Evolutionary conservation across 306 rosid species (phyloP).

Genomic region (Castanea sativa): DNA sequence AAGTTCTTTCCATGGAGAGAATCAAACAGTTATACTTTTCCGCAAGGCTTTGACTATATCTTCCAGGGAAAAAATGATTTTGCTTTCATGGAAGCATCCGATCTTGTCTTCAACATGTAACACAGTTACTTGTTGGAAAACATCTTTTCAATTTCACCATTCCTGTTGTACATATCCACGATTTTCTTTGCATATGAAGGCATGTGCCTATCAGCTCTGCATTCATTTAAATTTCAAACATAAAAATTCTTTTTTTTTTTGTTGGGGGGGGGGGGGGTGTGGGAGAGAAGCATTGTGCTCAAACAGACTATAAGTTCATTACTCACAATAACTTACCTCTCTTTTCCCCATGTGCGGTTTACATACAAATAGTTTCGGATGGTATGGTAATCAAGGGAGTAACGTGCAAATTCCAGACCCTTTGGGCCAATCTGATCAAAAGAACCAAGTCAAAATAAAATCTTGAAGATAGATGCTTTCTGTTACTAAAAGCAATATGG

Average conservation of each 20-base stretch:
- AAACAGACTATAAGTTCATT: not conserved
- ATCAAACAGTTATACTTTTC: too few species aligned
- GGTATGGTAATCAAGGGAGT: conserved; percentile 95
- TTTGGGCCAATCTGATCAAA: conserved; percentile 76
- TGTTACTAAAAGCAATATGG: not conserved
- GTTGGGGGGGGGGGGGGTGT: rapidly evolving
- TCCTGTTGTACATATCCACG: conserved; percentile 80
- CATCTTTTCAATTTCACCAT: conserved; percentile 78
- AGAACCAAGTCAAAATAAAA: conserved; percentile 22
- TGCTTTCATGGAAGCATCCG: not conserved
- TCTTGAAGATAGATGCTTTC: not conserved
- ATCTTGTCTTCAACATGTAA: not conserved
- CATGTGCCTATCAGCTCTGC: conserved; percentile 88
- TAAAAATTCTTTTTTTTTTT: not conserved
- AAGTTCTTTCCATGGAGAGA: too few species aligned
- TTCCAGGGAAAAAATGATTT: not conserved
- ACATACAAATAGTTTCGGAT: conserved; percentile 79
- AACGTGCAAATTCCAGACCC: conserved; percentile 93
- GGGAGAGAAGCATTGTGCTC: too few species aligned
- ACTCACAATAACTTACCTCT: conserved; percentile 52
- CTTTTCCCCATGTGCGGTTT: conserved; percentile 82
- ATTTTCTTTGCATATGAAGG: conserved; percentile 86
- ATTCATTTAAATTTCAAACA: conserved; percentile 19
- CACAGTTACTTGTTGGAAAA: conserved; percentile 50
- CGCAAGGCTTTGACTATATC: too few species aligned